Base-by-base conservation (phyloP, 2,329 filamentous ascomycete genomes). In the Cladosporium halotolerans region DNA sequence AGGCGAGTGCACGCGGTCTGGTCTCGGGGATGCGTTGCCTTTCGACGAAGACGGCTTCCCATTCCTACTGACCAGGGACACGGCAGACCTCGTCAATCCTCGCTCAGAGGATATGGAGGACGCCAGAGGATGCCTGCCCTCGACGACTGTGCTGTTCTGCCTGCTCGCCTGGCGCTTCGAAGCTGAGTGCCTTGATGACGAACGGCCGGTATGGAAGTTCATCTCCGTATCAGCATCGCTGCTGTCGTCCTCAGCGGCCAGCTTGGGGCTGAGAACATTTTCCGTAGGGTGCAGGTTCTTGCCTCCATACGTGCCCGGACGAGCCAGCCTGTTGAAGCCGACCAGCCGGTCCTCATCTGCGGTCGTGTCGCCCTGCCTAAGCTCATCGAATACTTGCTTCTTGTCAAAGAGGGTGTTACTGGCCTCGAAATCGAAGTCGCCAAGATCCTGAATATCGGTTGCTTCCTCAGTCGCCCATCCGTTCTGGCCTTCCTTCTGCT, bases 381-480 rank as follows among this genome's bases (percentile, higher is more conserved):
- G 93, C 70, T 96, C 86, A 60, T 92, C 87, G 67, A 99, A 99
- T 8, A 97, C 83, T 1, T 84, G 85, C 53, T 86, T 83, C 73
- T 97, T 97, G 74, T 97, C 91, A 63, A 97, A 97, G 66, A 96
- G 95, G 44, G 89, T 91, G 32, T 97, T 77, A 60, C 90, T 90
- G 52, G 83, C 84, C 62, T 88, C 85, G 64, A 97, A 97, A 69
- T 97, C 92, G 63, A 97, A 97, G 57, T 97, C 93, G 9, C 88
- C 89, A 76, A 93, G 81, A 66, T 95, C 92, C 71, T 92, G 88
- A 18, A 93, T 88, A 66, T 97, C 93, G 0, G 89, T 96, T 18
- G 92, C 91, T 65, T 97, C 92, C 66, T 96, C 93, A 0, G 92
- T 96, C 3, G 89, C 90, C 91, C 92, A 97, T 3, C 89, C 92